phyloP scores from a whole-genome alignment of 805 yeast genomes.

The Maudiozyma pseudohumilis region DNA sequence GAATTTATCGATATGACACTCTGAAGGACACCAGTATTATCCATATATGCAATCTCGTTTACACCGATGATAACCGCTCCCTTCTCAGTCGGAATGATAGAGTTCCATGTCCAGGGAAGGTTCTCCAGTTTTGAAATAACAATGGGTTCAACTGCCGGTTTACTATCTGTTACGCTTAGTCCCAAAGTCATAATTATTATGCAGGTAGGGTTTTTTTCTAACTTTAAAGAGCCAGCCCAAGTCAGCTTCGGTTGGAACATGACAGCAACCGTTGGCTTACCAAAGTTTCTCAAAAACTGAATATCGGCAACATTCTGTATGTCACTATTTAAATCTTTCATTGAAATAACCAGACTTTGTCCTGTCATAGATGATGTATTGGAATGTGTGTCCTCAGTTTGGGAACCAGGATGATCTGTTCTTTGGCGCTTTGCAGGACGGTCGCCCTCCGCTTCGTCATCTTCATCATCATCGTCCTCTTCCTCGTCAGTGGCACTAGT shows the following conservation, averaged over 20 bases:
- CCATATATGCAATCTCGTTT: constrained; percentile 70
- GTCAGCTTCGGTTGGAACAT: constrained; percentile 48
- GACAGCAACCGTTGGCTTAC: constrained; percentile 75
- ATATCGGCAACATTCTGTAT: constrained; percentile 59
- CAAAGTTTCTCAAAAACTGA: constrained; percentile 60
- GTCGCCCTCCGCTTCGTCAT: constrained; percentile 1
- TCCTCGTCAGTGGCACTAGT: constrained; percentile 31
- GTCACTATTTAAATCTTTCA: constrained; percentile 44
- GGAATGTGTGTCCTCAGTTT: background rate
- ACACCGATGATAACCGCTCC: constrained; percentile 66
- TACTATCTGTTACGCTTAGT: constrained; percentile 14
- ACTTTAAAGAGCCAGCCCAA: constrained; percentile 57
- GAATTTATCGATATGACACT: constrained; percentile 22
- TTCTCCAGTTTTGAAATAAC: constrained; percentile 53
- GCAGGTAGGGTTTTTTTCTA: constrained; percentile 16
- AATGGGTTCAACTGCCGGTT: constrained; percentile 37
- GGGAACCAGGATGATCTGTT: constrained; percentile 2
- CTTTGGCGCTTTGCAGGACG: constrained; percentile 7
- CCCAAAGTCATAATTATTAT: constrained; percentile 42
- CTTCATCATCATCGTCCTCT: constrained; percentile 22
- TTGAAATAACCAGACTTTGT: constrained; percentile 48
- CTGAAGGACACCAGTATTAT: constrained; percentile 44
- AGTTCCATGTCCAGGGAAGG: constrained; percentile 66
- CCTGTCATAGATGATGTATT: constrained; percentile 8
- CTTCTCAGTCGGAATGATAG: constrained; percentile 49